A percentile compares a stretch with the other conserved stretches of the same genome.
phyloP scores from a whole-genome alignment of 257 asterid genomes.

The Solanum virginianum region DNA sequence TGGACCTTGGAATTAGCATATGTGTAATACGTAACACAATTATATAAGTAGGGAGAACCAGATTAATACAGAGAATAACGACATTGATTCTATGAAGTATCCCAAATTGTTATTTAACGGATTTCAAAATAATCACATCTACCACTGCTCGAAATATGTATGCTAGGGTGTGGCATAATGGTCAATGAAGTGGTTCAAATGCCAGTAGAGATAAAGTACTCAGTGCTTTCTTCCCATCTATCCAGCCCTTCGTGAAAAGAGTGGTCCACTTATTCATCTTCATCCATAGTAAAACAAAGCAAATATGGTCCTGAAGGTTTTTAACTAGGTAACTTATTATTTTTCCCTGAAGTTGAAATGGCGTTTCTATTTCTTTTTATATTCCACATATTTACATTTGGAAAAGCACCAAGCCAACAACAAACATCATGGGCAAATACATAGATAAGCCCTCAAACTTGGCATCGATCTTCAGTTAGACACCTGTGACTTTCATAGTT shows the following conservation, averaged over 20 bases:
- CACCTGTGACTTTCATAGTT: too few relatives aligned
- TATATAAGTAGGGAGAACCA: neutral
- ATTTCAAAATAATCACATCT: neutral
- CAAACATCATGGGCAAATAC: too few relatives aligned
- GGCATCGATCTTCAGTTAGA: too few relatives aligned
- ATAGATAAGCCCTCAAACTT: too few relatives aligned
- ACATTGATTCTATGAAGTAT: neutral
- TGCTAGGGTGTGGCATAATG: neutral
- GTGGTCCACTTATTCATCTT: neutral
- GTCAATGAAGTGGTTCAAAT: neutral
- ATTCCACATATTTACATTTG: too few relatives aligned
- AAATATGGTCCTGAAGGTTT: neutral
- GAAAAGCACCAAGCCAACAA: too few relatives aligned
- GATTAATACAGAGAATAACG: neutral
- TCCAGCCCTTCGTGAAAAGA: neutral
- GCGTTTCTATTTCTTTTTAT: neutral
- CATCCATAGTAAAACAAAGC: neutral
- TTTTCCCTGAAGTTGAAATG: neutral
- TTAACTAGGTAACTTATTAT: neutral
- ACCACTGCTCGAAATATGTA: neutral
- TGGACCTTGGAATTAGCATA: neutral
- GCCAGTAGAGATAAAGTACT: neutral
- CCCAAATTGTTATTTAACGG: neutral
- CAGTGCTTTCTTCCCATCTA: neutral
- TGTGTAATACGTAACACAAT: neutral